Evolutionary conservation across 2,329 filamentous ascomycete genomes (phyloP), one percentile per base, ranked within the genome.

Genomic region (Ophioceras dolichostomum): DNA sequence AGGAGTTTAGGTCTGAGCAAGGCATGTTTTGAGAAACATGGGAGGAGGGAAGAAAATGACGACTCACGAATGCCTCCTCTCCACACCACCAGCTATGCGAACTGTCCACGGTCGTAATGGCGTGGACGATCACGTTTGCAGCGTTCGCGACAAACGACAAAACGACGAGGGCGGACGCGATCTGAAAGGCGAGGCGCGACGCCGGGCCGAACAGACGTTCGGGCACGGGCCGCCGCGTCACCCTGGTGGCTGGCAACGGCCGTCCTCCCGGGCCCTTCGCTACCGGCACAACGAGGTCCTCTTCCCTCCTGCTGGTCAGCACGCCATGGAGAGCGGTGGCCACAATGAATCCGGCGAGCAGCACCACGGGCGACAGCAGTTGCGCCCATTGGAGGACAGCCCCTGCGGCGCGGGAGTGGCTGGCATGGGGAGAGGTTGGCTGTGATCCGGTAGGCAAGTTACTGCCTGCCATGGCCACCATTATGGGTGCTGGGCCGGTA

Each of bases 181-280:
- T 85, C 52, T 80, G 76, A 58, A 94, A 94, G 34, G 84, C 63
- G 27, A 75, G 65, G 55, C 83, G 85, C 47, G 77, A 68, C 33
- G 68, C 64, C n/a, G 65, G 70, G 43, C 78, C 79, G 55, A 86
- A 77, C n/a, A n/a, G n/a, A n/a, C n/a, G n/a, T n/a, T n/a, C n/a
- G 10, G 31, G 12, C 4, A 18, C 18, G n/a, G 47, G 76, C 68
- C 20, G 27, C 13, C 7, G 45, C 38, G 18, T 34, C 43, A 30
- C 45, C 41, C 77, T 82, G 41, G 68, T 73, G 35, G 66, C 55
- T n/a, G 86, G 87, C 38, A 95, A 65, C 24, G 86, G 86, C 56
- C 93, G 88, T 47, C 88, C 89, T 39, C 85, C 88, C 1, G 88
- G 87, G n/a, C 88, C 88, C 37, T 70, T 77, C 45, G 73, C 58